Evolutionary conservation across 78 protist genomes (phyloP), one percentile per base, ranked within the genome.

Genomic region (Protostelium mycophagum): DNA sequence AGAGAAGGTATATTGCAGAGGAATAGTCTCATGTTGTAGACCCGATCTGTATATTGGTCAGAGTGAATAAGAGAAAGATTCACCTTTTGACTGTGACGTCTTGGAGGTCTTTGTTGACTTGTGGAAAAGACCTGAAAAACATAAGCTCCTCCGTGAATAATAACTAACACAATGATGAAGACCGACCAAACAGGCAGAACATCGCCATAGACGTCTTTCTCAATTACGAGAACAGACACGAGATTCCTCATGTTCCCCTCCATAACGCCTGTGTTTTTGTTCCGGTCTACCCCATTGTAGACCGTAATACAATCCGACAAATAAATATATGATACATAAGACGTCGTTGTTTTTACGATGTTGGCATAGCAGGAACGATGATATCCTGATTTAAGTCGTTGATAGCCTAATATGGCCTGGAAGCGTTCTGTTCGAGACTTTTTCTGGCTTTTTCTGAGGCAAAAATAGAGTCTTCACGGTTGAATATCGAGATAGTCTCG

Each of bases 1-100:
- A 38, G 92, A 90, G 73, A 92, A 92, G 39, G 37, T 92, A 63
- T 63, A 92, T 37, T 73, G 63, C 83, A 88, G 85, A 36, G 89
- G 87, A 34, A 92, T 83, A 36, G 37, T 89, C 16, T 92, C 90
- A 36, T 89, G 86, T 31, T 35, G 35, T 37, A 92, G 85, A 9
- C 88, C 85, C 0, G 90, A 90, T 89, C 91, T 89, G 28, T 85
- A 85, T 85, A 5, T 28, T 92, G 91, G 36, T 89, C 89, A 31
- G 88, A 91, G 89, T 35, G 51, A 92, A 34, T 51, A 16, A 51
- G 73, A 16, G 5, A 5, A 51, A 51, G 73, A 51, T 51, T 51
- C 16, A 51, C 73, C 73, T 51, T 25, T 16, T 51, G 73, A 51
- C 73, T 25, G 16, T 16, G 73, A 51, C 73, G 73, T 51, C 73